These are phyloP conservation scores for Neoboletus magnificus DNA, from an alignment of 768 basidiomycete species.

Conservation along the genomic window DNA sequence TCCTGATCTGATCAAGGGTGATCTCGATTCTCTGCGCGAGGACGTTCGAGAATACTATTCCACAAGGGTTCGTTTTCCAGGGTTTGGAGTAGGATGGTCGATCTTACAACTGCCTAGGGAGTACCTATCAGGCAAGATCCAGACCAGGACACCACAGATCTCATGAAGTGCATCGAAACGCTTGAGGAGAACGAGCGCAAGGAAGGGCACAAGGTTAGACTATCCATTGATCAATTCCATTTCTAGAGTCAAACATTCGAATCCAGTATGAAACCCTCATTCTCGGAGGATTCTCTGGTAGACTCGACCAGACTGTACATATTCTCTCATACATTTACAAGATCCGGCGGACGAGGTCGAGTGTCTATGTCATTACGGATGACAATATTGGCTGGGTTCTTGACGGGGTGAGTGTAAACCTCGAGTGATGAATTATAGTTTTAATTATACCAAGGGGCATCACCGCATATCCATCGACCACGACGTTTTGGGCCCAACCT, in stretches of 20 bases:
- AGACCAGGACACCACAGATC: slow-evolving; percentile 85
- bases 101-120: slow-evolving; percentile 41
- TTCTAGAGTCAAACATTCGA: slow-evolving; percentile 2
- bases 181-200: slow-evolving; percentile 55
- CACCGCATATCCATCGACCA: slow-evolving; percentile 80
- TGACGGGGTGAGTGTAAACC: slow-evolving; percentile 50
- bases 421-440: not conserved
- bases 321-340: slow-evolving; percentile 84
- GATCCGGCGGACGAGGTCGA: slow-evolving; percentile 55
- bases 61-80: slow-evolving; percentile 42
- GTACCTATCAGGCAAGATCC: slow-evolving; percentile 65
- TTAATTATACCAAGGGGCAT: slow-evolving; percentile 56
- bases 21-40: slow-evolving; percentile 80
- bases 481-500: slow-evolving; percentile 73
- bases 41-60: slow-evolving; percentile 74
- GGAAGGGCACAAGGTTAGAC: slow-evolving; percentile 38
- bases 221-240: not conserved
- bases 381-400: slow-evolving; percentile 92
- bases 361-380: slow-evolving; percentile 79
- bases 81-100: not conserved
- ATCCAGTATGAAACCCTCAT: slow-evolving; percentile 66
- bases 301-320: slow-evolving; percentile 93
- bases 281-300: slow-evolving; percentile 85
- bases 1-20: slow-evolving; percentile 90
- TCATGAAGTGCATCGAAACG: slow-evolving; percentile 85